These are phyloP conservation scores for Candida stauntonica DNA, from an alignment of 805 yeast genomes.

Conservation along the genomic window DNA sequence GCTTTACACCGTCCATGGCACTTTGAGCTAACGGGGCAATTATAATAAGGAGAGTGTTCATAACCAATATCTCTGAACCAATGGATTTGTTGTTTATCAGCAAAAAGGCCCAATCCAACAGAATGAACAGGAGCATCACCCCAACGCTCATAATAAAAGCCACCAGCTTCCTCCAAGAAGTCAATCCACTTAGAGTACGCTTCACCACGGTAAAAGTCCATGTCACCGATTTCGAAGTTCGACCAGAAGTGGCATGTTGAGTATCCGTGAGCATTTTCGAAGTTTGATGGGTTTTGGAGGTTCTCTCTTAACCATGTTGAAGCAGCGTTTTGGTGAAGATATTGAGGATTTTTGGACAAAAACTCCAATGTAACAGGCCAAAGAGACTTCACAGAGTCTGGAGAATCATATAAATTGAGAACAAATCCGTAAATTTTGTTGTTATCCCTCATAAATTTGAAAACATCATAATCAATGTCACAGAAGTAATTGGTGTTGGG, in stretches of 20 bases:
- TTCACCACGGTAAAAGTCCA: conserved; percentile 73
- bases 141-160: conserved; percentile 89
- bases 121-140: conserved; percentile 93
- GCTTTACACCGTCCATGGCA: conserved; percentile 45
- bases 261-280: conserved; percentile 38
- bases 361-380: conserved; percentile 70
- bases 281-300: conserved; percentile 45
- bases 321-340: conserved; percentile 54
- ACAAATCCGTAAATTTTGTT: conserved; percentile 72
- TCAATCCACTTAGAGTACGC: conserved; percentile 64
- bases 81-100: conserved; percentile 63
- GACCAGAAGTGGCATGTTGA: conserved; percentile 86
- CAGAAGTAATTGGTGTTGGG: conserved; percentile 68
- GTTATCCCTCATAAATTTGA: conserved; percentile 65
- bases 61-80: conserved; percentile 89
- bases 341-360: conserved; percentile 51
- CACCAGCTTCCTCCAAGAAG: conserved; percentile 63
- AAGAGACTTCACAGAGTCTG: conserved; percentile 54
- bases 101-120: conserved; percentile 66
- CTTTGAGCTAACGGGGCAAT: conserved; percentile 62
- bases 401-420: conserved; percentile 64
- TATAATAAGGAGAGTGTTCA: conserved; percentile 65
- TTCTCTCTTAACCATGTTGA: conserved; percentile 60
- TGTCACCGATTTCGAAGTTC: conserved; percentile 78
- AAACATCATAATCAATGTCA: conserved; percentile 70